phyloP scores from a whole-genome alignment of 2,329 filamentous ascomycete species.

The Colletotrichum navitas region DNA sequence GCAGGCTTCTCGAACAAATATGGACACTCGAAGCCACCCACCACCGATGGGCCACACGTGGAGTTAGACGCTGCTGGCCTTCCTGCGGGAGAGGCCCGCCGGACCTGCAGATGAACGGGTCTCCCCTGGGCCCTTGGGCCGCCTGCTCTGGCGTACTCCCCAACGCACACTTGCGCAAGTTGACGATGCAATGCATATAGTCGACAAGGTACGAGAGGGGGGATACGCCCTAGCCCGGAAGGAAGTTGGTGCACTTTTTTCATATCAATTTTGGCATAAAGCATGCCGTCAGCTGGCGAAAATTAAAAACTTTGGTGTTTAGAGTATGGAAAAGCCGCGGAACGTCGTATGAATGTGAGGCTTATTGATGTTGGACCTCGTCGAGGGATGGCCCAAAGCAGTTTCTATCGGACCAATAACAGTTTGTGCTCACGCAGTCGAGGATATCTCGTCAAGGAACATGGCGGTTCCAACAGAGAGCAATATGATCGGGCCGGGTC shows the following conservation, averaged over 20 bases:
- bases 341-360: not conserved
- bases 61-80: constrained; percentile 24
- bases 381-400: not conserved
- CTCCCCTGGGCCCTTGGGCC: constrained; percentile 1
- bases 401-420: not conserved
- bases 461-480: not conserved
- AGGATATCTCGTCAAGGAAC: not conserved
- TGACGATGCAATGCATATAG: constrained; percentile 25
- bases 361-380: not conserved
- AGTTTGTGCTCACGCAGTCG: too few species aligned
- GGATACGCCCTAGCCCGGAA: constrained; percentile 35
- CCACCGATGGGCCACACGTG: constrained; percentile 18
- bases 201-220: constrained; percentile 2
- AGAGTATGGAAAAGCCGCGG: not conserved
- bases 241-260: not conserved
- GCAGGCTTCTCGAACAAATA: constrained; percentile 35
- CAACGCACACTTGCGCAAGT: constrained; percentile 34
- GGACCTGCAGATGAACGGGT: constrained; percentile 40
- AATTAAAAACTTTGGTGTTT: not conserved
- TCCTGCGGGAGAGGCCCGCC: constrained; percentile 38
- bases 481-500: not conserved
- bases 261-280: not conserved
- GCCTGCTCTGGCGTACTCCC: constrained; percentile 21
- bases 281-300: not conserved
- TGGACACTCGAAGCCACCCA: constrained; percentile 9